Evolutionary conservation across 257 asterid genomes (phyloP).

Genomic region (Nyctanthes arbortristis): DNA sequence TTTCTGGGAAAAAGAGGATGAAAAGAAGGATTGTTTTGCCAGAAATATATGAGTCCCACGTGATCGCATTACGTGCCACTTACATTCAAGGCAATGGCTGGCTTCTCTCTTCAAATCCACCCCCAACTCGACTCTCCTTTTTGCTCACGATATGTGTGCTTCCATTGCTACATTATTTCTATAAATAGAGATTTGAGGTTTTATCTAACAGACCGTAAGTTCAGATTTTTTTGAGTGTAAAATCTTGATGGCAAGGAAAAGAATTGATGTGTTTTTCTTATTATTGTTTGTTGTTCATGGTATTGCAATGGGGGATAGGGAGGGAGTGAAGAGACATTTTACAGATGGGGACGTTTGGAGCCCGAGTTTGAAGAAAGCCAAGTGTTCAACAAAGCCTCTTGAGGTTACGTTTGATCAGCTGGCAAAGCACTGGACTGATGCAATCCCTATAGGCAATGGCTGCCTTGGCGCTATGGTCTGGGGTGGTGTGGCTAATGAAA

Average conservation of each 20-base stretch:
- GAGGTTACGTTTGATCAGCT: slow-evolving; percentile 56
- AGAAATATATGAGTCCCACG: slow-evolving; percentile 21
- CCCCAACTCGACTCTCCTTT: no score
- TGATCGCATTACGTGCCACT: background rate
- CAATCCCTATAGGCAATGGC: slow-evolving; percentile 84
- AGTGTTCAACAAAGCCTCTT: slow-evolving; percentile 38
- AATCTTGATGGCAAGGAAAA: slow-evolving; percentile 14
- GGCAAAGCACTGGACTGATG: slow-evolving; percentile 80
- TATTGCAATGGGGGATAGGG: slow-evolving; percentile 25
- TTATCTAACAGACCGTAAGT: background rate
- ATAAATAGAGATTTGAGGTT: slow-evolving; percentile 11
- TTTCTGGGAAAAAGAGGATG: background rate
- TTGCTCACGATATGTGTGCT: slow-evolving; percentile 10
- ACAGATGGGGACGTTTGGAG: slow-evolving; percentile 61
- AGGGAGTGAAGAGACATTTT: slow-evolving; percentile 23
- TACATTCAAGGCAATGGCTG: slow-evolving; percentile 36
- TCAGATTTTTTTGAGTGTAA: background rate
- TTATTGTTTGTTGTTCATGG: slow-evolving; percentile 15
- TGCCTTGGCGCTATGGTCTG: slow-evolving; percentile 90
- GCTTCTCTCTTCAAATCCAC: no score
- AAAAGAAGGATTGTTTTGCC: background rate
- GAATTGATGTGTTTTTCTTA: slow-evolving; percentile 16
- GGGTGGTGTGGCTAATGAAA: slow-evolving; percentile 65
- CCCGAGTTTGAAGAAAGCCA: slow-evolving; percentile 34
- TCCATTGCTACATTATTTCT: background rate